Percentiles rank a stretch among this genome's conserved stretches.
Conservation (phyloP, 306 rosid genomes). For the Mimosa pudica region DNA sequence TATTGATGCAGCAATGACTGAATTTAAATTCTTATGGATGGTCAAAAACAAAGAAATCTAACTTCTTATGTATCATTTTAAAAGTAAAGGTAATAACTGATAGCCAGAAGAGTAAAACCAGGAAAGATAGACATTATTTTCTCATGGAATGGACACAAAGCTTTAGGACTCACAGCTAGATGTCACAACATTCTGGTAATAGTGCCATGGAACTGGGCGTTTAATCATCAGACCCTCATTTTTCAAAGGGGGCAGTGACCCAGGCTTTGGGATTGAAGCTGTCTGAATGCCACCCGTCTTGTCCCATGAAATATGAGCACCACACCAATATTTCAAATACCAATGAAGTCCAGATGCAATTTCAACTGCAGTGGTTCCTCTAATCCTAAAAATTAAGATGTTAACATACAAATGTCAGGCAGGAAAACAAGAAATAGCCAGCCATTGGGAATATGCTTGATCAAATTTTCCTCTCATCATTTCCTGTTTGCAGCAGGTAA, state of each 20-base stretch:
- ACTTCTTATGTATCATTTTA: no score
- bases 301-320: slow-evolving; percentile 92
- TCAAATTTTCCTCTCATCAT: not conserved
- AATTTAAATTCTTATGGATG: not conserved
- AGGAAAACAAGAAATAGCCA: not conserved
- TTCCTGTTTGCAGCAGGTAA: not conserved
- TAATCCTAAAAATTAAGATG: slow-evolving; percentile 52
- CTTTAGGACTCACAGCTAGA: slow-evolving; percentile 79
- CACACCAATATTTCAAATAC: slow-evolving; percentile 92
- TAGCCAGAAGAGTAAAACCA: slow-evolving; percentile 4
- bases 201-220: slow-evolving; percentile 90
- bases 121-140: not conserved
- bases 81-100: not conserved
- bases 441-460: not conserved
- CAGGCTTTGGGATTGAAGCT: slow-evolving; percentile 77
- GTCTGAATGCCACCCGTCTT: slow-evolving; percentile 89
- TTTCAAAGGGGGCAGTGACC: slow-evolving; percentile 72
- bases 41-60: no score
- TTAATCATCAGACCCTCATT: slow-evolving; percentile 60
- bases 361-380: slow-evolving; percentile 88
- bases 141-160: slow-evolving; percentile 4
- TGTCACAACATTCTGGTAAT: slow-evolving; percentile 96
- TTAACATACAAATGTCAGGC: slow-evolving; percentile 27
- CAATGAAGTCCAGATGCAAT: slow-evolving; percentile 89
- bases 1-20: not conserved